Evolutionary conservation across 2,329 filamentous ascomycete genomes (phyloP).

Genomic region (Gaeumannomyces tritici): DNA sequence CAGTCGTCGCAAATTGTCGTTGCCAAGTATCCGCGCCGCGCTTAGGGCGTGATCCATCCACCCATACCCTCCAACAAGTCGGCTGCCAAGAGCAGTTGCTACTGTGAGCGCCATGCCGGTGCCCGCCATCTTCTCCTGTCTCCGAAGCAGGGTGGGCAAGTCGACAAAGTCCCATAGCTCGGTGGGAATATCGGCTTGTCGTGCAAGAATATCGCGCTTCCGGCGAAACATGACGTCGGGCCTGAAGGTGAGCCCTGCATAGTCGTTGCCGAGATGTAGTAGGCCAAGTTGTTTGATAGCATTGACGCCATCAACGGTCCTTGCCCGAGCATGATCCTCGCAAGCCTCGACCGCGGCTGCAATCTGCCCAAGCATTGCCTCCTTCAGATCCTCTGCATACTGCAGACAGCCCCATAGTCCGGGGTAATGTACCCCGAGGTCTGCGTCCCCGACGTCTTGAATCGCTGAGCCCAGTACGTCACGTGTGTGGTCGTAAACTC

Average conservation of each 20-base stretch:
- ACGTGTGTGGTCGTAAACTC: slow-evolving; percentile 78
- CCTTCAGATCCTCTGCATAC: slow-evolving; percentile 87
- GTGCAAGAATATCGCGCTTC: slow-evolving; percentile 68
- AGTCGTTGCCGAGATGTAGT: slow-evolving; percentile 79
- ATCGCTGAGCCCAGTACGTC: slow-evolving; percentile 69
- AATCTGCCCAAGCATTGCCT: slow-evolving; percentile 85
- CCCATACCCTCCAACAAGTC: slow-evolving; percentile 71
- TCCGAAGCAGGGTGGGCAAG: slow-evolving; percentile 68
- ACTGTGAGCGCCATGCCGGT: slow-evolving; percentile 92
- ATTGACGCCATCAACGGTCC: slow-evolving; percentile 72
- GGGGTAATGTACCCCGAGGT: slow-evolving; percentile 78
- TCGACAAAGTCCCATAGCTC: slow-evolving; percentile 94
- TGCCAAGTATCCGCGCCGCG: slow-evolving; percentile 70
- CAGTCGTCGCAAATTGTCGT: slow-evolving; percentile 70
- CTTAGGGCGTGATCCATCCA: slow-evolving; percentile 86
- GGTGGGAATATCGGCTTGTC: slow-evolving; percentile 78
- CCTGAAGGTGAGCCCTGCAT: slow-evolving; percentile 76
- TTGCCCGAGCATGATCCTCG: slow-evolving; percentile 74
- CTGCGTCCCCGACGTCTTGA: slow-evolving; percentile 57
- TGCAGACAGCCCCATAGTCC: slow-evolving; percentile 78
- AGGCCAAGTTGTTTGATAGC: slow-evolving; percentile 83
- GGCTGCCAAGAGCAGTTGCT: slow-evolving; percentile 72
- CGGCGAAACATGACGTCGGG: slow-evolving; percentile 91
- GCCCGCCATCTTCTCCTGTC: slow-evolving; percentile 89
- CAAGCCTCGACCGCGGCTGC: slow-evolving; percentile 67